phyloP scores from a whole-genome alignment of 345 rosid species.

The Lenwebbia sp. region DNA sequence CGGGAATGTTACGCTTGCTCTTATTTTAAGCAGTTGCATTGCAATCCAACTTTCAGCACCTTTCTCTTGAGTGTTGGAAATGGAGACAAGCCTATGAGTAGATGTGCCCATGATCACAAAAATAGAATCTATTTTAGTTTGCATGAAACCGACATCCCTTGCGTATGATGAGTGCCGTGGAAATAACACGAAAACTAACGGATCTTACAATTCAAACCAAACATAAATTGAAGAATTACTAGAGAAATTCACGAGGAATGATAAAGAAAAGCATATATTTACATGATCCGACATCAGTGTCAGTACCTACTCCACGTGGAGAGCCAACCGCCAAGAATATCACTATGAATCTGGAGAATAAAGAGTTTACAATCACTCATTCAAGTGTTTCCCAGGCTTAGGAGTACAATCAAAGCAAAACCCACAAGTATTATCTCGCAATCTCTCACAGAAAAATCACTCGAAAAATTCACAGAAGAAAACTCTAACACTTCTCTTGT shows the following conservation, averaged over 20 bases:
- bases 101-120: not conserved
- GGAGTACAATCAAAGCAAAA: too few species aligned
- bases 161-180: not conserved
- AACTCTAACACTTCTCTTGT: not conserved
- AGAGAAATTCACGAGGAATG: not conserved
- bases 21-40: not conserved
- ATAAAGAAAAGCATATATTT: not conserved
- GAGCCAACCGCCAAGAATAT: not conserved
- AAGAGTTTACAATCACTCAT: not conserved
- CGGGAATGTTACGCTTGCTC: not conserved
- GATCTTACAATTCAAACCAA: not conserved
- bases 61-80: too few species aligned
- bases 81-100: too few species aligned
- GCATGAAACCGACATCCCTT: not conserved
- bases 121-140: not conserved
- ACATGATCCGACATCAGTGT: fast-evolving
- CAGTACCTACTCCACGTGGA: not conserved
- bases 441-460: not conserved
- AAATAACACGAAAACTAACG: not conserved
- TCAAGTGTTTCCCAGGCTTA: not conserved
- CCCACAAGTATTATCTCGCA: too few species aligned
- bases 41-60: too few species aligned
- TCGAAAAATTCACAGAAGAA: too few species aligned
- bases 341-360: not conserved
- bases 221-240: not conserved